Conservation (phyloP, 2,329 filamentous ascomycete species). For the Phoma sp. region DNA sequence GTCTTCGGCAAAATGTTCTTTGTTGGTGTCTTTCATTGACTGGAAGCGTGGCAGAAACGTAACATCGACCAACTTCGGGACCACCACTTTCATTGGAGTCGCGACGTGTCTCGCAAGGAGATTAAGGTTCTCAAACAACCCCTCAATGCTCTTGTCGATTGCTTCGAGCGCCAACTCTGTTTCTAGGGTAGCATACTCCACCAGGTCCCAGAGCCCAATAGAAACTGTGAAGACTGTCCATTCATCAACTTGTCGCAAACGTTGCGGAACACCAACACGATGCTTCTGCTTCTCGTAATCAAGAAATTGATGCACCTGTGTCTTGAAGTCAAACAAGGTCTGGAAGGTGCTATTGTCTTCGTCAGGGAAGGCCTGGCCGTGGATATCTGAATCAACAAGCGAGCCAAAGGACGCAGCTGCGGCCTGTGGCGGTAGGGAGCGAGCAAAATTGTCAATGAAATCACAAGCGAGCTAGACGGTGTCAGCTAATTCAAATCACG, state of each 20-base stretch:
- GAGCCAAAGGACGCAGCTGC: constrained; percentile 31
- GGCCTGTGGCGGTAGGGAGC: constrained; percentile 33
- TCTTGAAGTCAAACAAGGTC: constrained; percentile 43
- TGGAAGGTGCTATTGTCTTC: constrained; percentile 25
- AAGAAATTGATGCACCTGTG: constrained; percentile 47
- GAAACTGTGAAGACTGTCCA: constrained; percentile 46
- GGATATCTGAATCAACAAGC: constrained; percentile 40
- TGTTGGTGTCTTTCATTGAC: constrained; percentile 27
- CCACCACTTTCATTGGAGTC: constrained; percentile 35
- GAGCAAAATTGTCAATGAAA: constrained; percentile 47
- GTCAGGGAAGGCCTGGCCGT: constrained; percentile 29
- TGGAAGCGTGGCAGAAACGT: constrained; percentile 46
- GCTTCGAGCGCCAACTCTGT: constrained; percentile 35
- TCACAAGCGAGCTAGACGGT: constrained; percentile 43
- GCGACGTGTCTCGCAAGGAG: constrained; percentile 35
- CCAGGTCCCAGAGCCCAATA: constrained; percentile 47
- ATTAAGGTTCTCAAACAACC: constrained; percentile 44
- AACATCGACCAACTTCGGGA: constrained; percentile 43
- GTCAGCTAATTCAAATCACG: constrained; percentile 26
- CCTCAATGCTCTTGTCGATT: constrained; percentile 41
- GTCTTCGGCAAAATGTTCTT: constrained; percentile 35
- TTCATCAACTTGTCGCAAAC: constrained; percentile 29
- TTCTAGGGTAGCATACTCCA: constrained; percentile 40
- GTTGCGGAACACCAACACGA: constrained; percentile 23
- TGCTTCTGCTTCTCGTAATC: constrained; percentile 32